These are phyloP conservation scores for Barnettozyma salicaria DNA, from an alignment of 805 yeast species.

Conservation along the genomic window DNA sequence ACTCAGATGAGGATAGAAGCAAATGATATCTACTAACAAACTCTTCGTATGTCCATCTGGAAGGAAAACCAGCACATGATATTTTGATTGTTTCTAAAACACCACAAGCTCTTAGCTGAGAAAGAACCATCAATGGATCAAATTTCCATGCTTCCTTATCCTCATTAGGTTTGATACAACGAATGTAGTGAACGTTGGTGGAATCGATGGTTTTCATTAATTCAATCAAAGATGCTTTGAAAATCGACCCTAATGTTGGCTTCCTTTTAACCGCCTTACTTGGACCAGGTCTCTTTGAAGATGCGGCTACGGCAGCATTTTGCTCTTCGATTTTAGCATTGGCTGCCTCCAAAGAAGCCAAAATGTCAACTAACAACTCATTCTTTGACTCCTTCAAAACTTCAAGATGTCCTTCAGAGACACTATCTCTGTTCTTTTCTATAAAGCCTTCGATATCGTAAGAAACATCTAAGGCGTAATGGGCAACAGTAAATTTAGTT, in stretches of 20 bases:
- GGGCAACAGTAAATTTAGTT: conserved; percentile 82
- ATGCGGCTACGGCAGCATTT: conserved; percentile 20
- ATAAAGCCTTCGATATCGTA: conserved; percentile 92
- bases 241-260: conserved; percentile 92
- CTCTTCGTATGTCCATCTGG: conserved; percentile 91
- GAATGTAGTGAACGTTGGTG: conserved; percentile 92
- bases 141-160: conserved; percentile 93
- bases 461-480: conserved; percentile 90
- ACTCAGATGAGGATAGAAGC: conserved; percentile 63
- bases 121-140: conserved; percentile 89
- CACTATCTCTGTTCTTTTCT: conserved; percentile 96
- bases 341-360: conserved; percentile 56
- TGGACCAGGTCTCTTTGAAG: conserved; percentile 35
- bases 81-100: conserved; percentile 93
- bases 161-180: conserved; percentile 96
- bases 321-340: conserved; percentile 30
- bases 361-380: conserved; percentile 55
- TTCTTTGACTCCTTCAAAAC: conserved; percentile 68
- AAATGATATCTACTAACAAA: conserved; percentile 87
- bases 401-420: conserved; percentile 90
- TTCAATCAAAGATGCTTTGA: conserved; percentile 86
- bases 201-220: conserved; percentile 89
- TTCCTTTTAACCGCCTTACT: conserved; percentile 51
- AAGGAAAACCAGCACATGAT: conserved; percentile 97
- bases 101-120: conserved; percentile 97